These are phyloP conservation scores for Butyriboletus loyo DNA, from an alignment of 768 basidiomycete genomes.

Conservation along the genomic window DNA sequence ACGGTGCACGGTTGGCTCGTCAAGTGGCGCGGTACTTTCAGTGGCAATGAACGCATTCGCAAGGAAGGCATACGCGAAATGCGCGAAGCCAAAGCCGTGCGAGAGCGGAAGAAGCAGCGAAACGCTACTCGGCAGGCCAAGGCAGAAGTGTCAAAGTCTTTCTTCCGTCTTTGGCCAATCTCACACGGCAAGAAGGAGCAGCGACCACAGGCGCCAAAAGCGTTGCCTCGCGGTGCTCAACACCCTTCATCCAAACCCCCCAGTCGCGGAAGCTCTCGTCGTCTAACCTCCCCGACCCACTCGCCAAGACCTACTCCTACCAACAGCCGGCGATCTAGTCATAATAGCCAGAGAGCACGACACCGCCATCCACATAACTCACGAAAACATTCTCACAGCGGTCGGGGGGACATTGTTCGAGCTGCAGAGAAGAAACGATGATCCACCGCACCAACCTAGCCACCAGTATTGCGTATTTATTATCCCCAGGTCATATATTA, in stretches of 20 bases:
- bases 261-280: slow-evolving; percentile 9
- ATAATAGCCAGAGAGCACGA: slow-evolving; percentile 5
- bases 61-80: slow-evolving; percentile 73
- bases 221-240: slow-evolving; percentile 2
- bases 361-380: slow-evolving; percentile 12
- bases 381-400: slow-evolving; percentile 17
- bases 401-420: slow-evolving; percentile 10
- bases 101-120: slow-evolving; percentile 29
- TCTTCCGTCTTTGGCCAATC: slow-evolving; percentile 29
- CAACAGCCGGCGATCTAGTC: slow-evolving; percentile 20
- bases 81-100: slow-evolving; percentile 46
- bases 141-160: slow-evolving; percentile 8
- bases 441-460: not conserved
- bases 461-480: slow-evolving; percentile 16
- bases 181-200: slow-evolving; percentile 20
- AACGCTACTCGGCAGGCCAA: slow-evolving; percentile 18
- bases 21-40: slow-evolving; percentile 72
- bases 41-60: slow-evolving; percentile 58
- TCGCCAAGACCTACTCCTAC: slow-evolving; percentile 15
- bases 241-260: slow-evolving; percentile 11
- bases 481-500: slow-evolving; percentile 17
- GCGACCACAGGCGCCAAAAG: slow-evolving; percentile 9
- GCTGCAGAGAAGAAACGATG: slow-evolving; percentile 4
- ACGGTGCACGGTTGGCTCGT: slow-evolving; percentile 75
- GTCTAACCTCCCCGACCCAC: slow-evolving; percentile 8